Evolutionary conservation across 2,329 filamentous ascomycete species (phyloP).

Genomic region (Leptographium galeiforme): DNA sequence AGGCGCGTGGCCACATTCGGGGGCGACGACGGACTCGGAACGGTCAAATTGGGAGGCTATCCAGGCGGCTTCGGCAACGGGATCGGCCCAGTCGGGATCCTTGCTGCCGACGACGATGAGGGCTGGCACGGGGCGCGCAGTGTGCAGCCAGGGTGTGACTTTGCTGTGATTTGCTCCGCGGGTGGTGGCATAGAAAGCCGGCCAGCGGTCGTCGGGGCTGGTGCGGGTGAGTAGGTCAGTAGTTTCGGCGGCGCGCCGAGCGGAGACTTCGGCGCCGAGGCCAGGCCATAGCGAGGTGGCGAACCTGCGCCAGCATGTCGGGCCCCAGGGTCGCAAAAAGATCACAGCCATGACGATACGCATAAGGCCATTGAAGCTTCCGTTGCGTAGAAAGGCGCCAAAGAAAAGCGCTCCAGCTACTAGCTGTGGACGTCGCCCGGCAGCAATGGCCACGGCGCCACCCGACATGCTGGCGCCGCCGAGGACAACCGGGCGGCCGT

Average conservation of each 20-base stretch:
- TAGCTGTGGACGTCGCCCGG: constrained; percentile 9
- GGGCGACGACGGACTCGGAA: constrained; percentile 4
- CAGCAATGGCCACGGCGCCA: constrained; percentile 9
- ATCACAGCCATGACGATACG: constrained; percentile 2
- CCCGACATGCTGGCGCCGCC: constrained; percentile 11
- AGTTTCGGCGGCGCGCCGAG: constrained; percentile 6
- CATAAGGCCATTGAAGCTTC: neutral
- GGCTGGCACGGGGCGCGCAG: constrained; percentile 2
- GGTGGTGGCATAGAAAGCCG: constrained; percentile 8
- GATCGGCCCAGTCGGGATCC: constrained; percentile 12
- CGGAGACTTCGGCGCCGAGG: constrained; percentile 3
- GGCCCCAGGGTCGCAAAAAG: constrained; percentile 11
- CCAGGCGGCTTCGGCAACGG: constrained; percentile 12
- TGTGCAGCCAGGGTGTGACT: constrained; percentile 6
- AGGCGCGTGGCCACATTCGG: constrained; percentile 11
- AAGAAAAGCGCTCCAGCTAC: constrained; percentile 11
- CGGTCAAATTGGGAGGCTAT: constrained; percentile 8
- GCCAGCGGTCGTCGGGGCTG: constrained; percentile 5
- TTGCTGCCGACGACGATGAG: constrained; percentile 12
- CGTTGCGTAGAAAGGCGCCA: constrained; percentile 9
- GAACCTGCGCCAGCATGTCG: constrained; percentile 7
- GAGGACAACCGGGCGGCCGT: constrained; percentile 5
- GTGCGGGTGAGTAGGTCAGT: constrained; percentile 4
- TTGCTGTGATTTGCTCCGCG: constrained; percentile 6
- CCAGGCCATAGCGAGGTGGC: constrained; percentile 11